Base-by-base conservation (phyloP, 192 early-diverging fungal genomes). In the Dimargaris verticillata region DNA sequence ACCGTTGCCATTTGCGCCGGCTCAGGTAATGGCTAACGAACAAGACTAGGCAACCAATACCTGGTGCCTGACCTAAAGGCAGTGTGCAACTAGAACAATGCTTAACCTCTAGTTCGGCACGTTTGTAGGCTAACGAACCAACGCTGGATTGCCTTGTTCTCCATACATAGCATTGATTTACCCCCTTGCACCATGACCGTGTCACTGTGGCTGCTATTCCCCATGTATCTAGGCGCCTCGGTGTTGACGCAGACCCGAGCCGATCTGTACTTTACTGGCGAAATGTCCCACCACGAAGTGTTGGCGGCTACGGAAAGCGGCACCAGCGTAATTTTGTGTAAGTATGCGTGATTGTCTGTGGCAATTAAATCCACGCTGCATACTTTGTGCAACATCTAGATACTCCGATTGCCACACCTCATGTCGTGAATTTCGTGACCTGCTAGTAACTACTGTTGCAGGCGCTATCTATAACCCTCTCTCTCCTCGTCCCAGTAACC, bases 211-310 rank as follows among this genome's bases (percentile, higher is more conserved):
- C 33, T 38, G 33, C 7, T 38, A 64, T 26, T 26, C 3, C 6
- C 28, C 18, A 12, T 45, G 17, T 60, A 28, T 26, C 46, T 28
- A 78, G 87, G 89, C 1, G 67, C 70, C 25, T 84, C 81, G 4
- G 81, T 92, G 9, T 66, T 91, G 15, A 64, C 64, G 14, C 68
- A 73, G 0, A 63, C 71, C 0, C 66, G 68, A 17, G 84, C 89
- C 3, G 92, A 95, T 68, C 63, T 97, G 28, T 91, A 82, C 63
- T 80, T 91, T 38, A 92, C 95, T 10, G 95, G 93, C 15, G 95
- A 97, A 77, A 90, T 97, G 84, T 83, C 83, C 15, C 95, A 97
- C 64, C 95, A 97, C 54, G 90, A 92, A 46, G 83, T 93, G 5
- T 76, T 97, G n/a, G 88, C 81, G 26, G 87, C 89, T 14, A 60